These are phyloP conservation scores for Fusarium marasasianum DNA, from an alignment of 2,329 filamentous ascomycete genomes.

Conservation along the genomic window DNA sequence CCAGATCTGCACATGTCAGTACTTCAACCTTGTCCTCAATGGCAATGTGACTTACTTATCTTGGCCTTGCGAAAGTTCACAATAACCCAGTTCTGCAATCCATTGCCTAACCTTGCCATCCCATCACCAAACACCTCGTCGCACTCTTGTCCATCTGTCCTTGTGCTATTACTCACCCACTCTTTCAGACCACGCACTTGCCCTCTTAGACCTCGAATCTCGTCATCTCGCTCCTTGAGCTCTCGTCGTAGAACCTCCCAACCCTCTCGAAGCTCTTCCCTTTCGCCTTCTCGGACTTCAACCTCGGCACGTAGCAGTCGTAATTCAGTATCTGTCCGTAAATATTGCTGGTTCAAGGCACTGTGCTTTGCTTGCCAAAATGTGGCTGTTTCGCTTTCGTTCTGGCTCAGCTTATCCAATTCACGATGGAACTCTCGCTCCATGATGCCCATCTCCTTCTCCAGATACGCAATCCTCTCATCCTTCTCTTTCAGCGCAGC, in stretches of 20 bases:
- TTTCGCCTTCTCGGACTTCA: conserved; percentile 57
- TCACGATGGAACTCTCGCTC: conserved; percentile 63
- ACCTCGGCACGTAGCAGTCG: conserved; percentile 60
- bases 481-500: conserved; percentile 58
- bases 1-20: conserved; percentile 52
- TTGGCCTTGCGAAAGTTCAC: conserved; percentile 72
- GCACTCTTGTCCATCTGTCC: conserved; percentile 67
- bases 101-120: conserved; percentile 70
- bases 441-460: conserved; percentile 62
- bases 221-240: conserved; percentile 62
- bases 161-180: conserved; percentile 74
- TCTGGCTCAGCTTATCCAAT: conserved; percentile 61
- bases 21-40: not conserved
- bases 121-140: conserved; percentile 73
- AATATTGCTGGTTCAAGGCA: conserved; percentile 61
- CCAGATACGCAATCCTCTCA: conserved; percentile 61
- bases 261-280: conserved; percentile 59
- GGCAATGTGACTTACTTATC: conserved; percentile 54
- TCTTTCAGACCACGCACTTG: conserved; percentile 76
- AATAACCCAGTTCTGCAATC: conserved; percentile 79
- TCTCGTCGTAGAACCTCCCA: conserved; percentile 59
- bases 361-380: conserved; percentile 69
- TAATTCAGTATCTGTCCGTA: conserved; percentile 63
- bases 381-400: conserved; percentile 64
- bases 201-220: conserved; percentile 62